These are phyloP conservation scores for Claviceps cyperi DNA, from an alignment of 2,329 filamentous ascomycete genomes.

Conservation along the genomic window DNA sequence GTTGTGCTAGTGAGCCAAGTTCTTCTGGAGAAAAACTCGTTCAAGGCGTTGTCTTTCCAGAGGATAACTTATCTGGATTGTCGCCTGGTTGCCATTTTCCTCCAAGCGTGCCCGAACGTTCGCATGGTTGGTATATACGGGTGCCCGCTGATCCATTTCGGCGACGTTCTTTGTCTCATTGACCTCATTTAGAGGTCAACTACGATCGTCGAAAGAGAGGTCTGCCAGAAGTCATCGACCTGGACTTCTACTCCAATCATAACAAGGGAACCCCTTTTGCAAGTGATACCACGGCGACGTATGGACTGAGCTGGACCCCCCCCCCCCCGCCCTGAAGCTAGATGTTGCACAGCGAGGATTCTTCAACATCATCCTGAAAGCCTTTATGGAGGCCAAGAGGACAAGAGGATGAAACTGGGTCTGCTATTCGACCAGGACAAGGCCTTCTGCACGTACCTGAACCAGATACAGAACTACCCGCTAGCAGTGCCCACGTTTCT, in stretches of 20 bases:
- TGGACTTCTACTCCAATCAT: slow-evolving; percentile 23
- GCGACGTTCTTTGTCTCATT: slow-evolving; percentile 19
- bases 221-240: slow-evolving; percentile 9
- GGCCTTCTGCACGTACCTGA: slow-evolving; percentile 18
- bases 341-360: slow-evolving; percentile 20
- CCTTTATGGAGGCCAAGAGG: slow-evolving; percentile 17
- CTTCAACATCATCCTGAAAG: slow-evolving; percentile 19
- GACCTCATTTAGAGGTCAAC: slow-evolving; percentile 24
- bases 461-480: slow-evolving; percentile 16
- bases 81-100: slow-evolving; percentile 19
- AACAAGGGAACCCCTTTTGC: slow-evolving; percentile 14
- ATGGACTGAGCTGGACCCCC: slow-evolving; percentile 18
- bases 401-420: slow-evolving; percentile 14
- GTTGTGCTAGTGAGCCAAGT: slow-evolving; percentile 13
- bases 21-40: slow-evolving; percentile 5
- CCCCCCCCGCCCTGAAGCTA: too few species aligned
- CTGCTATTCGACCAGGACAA: slow-evolving; percentile 17
- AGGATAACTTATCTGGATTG: slow-evolving; percentile 18
- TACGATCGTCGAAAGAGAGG: slow-evolving; percentile 6
- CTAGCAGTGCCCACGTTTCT: slow-evolving; percentile 17
- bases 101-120: slow-evolving; percentile 18
- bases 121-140: slow-evolving; percentile 22
- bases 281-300: slow-evolving; percentile 7
- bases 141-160: slow-evolving; percentile 23
- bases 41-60: slow-evolving; percentile 17